Base-by-base conservation (phyloP, 75 land plant species). In the Chamaecyparis obtusa region DNA sequence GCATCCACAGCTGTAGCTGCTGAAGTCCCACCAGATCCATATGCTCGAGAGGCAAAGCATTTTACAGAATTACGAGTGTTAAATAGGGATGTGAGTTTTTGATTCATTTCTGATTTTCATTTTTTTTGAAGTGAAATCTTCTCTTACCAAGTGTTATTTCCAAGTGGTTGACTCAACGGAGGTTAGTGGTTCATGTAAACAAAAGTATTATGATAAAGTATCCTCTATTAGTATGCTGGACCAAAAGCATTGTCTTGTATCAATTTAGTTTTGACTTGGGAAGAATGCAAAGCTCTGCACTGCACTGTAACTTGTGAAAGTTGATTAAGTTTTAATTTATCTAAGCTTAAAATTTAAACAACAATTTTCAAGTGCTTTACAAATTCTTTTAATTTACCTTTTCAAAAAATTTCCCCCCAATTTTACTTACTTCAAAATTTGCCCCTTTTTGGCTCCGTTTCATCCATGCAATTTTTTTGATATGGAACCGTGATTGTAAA, bases 41-140 rank as follows among this genome's bases (percentile, higher is more conserved):
- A 87, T 91, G 99, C 93, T 1, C 87, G 89, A 49, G 99, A 98
- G 87, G 99, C 99, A 56, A 98, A 97, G 81, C 95, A 97, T 87
- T 98, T 97, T 88, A 94, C 99, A 13, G 99, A 98, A 90, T 56
- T 90, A 54, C 96, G 99, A 88, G 94, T 92, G 44, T 87, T 98
- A 82, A 91, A 92, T 85, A 92, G 99, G 90, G 99, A 98, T 64
- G 99, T 98, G 79, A 89, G 95, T 89, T 14, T 60, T 51, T 24
- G 9, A 30, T 15, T 78, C 43, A 33, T 35, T 87, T 85, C 27
- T 78, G 88, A 24, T 39, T 36, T 19, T 24, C 3, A 49, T 56
- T 90, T 87, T 72, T 72, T 72, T 72, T 10, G 0, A 32, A 10
- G 11, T 27, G 13, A 2, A 32, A 10, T 0, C 16, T 10, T 72